Evolutionary conservation across 805 yeast species (phyloP).

Genomic region (Vanderwaltozyma tropicalis): DNA sequence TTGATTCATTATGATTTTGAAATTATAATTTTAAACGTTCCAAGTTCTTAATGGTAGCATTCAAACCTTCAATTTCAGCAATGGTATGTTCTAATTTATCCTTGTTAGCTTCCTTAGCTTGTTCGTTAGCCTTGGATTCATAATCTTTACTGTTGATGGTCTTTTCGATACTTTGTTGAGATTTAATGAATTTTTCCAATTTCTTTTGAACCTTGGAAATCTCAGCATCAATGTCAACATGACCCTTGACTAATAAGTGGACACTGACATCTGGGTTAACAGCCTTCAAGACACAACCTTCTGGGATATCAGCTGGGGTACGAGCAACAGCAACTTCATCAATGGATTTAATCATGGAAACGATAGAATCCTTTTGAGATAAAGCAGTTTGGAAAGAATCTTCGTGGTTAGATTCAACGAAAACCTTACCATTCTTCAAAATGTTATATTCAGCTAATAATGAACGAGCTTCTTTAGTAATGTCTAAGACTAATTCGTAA

Average conservation of each 20-base stretch:
- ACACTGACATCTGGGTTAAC: constrained; percentile 76
- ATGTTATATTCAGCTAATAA: constrained; percentile 83
- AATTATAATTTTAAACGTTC: constrained; percentile 57
- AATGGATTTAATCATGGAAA: constrained; percentile 85
- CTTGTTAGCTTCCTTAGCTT: constrained; percentile 68
- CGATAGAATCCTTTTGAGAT: constrained; percentile 77
- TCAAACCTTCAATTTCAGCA: constrained; percentile 87
- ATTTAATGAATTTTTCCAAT: constrained; percentile 52
- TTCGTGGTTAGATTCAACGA: constrained; percentile 53
- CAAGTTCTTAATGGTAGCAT: constrained; percentile 75
- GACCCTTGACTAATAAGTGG: constrained; percentile 88
- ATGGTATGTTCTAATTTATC: constrained; percentile 55
- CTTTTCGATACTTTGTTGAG: constrained; percentile 56
- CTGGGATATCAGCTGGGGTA: constrained; percentile 51
- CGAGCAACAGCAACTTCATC: constrained; percentile 59
- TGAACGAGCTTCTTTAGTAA: constrained; percentile 87
- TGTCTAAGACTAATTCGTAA: constrained; percentile 74
- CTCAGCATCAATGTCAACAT: constrained; percentile 86
- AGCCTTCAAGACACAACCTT: constrained; percentile 81
- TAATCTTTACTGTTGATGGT: constrained; percentile 65
- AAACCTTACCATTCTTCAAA: constrained; percentile 77
- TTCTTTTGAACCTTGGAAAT: constrained; percentile 73
- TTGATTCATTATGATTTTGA: not conserved
- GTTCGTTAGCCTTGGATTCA: constrained; percentile 71
- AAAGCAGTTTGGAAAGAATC: constrained; percentile 42